Evolutionary conservation across 2,329 filamentous ascomycete species (phyloP).

Genomic region (Fusarium buharicum): DNA sequence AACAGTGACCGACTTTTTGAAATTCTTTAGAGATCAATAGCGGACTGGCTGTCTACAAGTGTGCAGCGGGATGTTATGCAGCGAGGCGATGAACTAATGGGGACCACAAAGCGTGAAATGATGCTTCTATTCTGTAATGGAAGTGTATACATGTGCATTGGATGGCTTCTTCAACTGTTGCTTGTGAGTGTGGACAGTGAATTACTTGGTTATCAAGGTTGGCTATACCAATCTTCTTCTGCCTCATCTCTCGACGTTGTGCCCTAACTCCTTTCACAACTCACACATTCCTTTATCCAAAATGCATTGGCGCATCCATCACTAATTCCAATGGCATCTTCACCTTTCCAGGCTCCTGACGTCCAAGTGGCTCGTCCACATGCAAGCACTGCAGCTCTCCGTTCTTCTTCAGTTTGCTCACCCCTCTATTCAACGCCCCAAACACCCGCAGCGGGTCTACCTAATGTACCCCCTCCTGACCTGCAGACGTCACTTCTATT

Average conservation of each 20-base stretch:
- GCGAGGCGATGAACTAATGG: slow-evolving; percentile 13
- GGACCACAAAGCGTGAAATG: not conserved
- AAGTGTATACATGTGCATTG: not conserved
- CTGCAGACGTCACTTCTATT: slow-evolving; percentile 22
- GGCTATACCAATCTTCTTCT: not conserved
- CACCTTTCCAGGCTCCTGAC: not conserved
- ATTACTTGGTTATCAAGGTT: not conserved
- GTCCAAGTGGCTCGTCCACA: not conserved
- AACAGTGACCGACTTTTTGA: slow-evolving; percentile 29
- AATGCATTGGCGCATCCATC: not conserved
- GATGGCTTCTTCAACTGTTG: not conserved
- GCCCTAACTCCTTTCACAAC: not conserved
- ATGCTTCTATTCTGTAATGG: not conserved
- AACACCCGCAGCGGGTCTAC: slow-evolving; percentile 7
- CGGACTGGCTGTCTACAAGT: slow-evolving; percentile 6
- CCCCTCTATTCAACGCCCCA: not conserved
- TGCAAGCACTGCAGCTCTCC: slow-evolving; percentile 19
- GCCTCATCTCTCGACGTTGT: not conserved
- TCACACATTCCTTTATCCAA: not conserved
- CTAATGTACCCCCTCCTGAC: not conserved
- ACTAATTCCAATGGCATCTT: not conserved
- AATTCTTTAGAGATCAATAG: not conserved
- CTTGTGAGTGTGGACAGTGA: not conserved
- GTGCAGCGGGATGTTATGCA: slow-evolving; percentile 9
- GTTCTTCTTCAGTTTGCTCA: slow-evolving; percentile 3